Evolutionary conservation across 495 filamentous ascomycete genomes (phyloP), one percentile per base, ranked within the genome.

Genomic region (Xylaria acuta): DNA sequence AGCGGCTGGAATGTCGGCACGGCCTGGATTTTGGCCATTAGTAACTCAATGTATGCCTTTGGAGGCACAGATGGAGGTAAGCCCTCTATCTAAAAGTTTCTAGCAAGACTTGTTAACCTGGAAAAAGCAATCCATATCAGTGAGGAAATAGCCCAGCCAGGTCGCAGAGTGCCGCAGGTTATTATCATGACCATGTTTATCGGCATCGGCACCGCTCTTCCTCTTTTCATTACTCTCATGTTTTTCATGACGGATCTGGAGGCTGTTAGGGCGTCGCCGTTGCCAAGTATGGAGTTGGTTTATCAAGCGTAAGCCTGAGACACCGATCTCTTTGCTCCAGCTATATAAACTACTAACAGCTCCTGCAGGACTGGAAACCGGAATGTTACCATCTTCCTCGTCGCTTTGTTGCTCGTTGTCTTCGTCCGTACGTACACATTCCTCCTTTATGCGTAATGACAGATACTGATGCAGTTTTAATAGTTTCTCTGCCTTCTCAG

Each of bases 111-210:
- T 58, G 1, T 34, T 58, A 1, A 58, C 27, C 0, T 1, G 9
- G 12, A 34, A 78, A 72, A 56, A 66, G 59, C 43, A 6, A 62
- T 25, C 40, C 38, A 66, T 65, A 38, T 66, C 11, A 62, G 63
- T 11, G 36, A 80, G 71, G 78, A 81, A 54, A 80, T 82, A 34
- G 75, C 74, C 1, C 64, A 74, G 0, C 81, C 80, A 1, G 77
- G 77, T 6, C 68, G 72, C n/a, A 76, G 71, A 16, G 73, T 84
- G 5, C 82, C 82, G 4, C 73, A 71, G 56, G 75, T 76, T 45
- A 80, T 84, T 75, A 78, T 78, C n/a, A 38, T 82, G 64, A 82
- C 78, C 1, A 75, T 84, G 74, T 43, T 72, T 12, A 83, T 84
- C 25, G 79, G 82, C 32, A 70, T 84, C 27, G 7, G 74, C 1